Conservation (phyloP, 164 flowering plant species). For the Amborella trichopoda region DNA sequence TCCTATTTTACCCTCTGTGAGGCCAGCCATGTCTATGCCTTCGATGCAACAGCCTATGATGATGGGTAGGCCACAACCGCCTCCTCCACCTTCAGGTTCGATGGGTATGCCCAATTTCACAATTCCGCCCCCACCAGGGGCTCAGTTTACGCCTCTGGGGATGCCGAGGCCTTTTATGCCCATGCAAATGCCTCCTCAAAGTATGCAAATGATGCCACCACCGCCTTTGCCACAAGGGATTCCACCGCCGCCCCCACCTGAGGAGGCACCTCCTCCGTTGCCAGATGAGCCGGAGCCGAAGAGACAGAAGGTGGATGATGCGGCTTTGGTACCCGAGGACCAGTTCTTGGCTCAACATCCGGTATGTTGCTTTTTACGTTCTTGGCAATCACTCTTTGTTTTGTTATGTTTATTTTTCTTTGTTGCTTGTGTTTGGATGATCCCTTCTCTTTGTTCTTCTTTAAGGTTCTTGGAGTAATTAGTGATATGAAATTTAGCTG, state of each 20-base stretch:
- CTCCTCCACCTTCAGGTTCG: conserved; percentile 32
- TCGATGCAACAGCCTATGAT: conserved; percentile 48
- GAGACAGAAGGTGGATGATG: conserved; percentile 87
- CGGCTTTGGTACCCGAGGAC: conserved; percentile 74
- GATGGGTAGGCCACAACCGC: conserved; percentile 45
- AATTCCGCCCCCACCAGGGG: conserved; percentile 79
- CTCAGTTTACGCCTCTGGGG: conserved; percentile 51
- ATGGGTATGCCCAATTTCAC: conserved; percentile 24
- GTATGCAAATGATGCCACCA: conserved; percentile 43
- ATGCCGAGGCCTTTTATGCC: conserved; percentile 42
- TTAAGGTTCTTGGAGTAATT: too few relatives aligned
- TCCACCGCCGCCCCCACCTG: conserved; percentile 95
- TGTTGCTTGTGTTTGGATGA: conserved; percentile 1
- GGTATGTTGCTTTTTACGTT: conserved; percentile 28
- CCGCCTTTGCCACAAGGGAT: conserved; percentile 82
- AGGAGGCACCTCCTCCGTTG: conserved; percentile 94
- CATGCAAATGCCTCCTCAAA: conserved; percentile 21
- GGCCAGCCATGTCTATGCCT: conserved; percentile 53
- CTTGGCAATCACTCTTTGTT: too few relatives aligned
- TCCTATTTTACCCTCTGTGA: conserved; percentile 29
- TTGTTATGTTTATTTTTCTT: not conserved
- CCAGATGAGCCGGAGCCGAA: conserved; percentile 99
- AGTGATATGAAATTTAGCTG: too few relatives aligned
- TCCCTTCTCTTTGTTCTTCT: not conserved
- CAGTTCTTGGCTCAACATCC: conserved; percentile 88